Evolutionary conservation across 306 rosid genomes (phyloP).

Genomic region (Glycine latifolia): DNA sequence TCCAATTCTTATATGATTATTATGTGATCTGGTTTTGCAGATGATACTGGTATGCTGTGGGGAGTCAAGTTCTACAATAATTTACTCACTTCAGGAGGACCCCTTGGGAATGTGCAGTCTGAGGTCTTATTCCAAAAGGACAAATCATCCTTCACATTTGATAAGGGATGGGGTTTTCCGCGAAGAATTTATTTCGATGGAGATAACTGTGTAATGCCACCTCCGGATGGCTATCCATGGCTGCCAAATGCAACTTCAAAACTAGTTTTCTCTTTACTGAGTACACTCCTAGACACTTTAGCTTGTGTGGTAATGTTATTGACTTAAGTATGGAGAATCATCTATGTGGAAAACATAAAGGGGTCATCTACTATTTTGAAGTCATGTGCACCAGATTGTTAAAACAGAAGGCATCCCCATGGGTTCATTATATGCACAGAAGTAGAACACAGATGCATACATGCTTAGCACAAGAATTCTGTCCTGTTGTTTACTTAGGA

Average conservation of each 20-base stretch:
- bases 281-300: slow-evolving; percentile 41
- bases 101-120: slow-evolving; percentile 84
- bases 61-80: slow-evolving; percentile 85
- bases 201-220: slow-evolving; percentile 64
- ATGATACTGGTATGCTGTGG: slow-evolving; percentile 91
- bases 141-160: slow-evolving; percentile 71
- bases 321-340: slow-evolving; percentile 44
- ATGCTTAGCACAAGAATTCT: slow-evolving; percentile 6
- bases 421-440: too few relatives aligned
- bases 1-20: background rate
- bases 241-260: slow-evolving; percentile 70
- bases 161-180: slow-evolving; percentile 94
- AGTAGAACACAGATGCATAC: background rate
- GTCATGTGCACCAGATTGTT: background rate
- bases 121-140: slow-evolving; percentile 84
- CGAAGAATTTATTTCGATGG: slow-evolving; percentile 87
- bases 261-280: slow-evolving; percentile 49
- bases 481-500: background rate
- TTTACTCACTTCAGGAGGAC: slow-evolving; percentile 76
- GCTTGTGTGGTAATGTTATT: slow-evolving; percentile 58
- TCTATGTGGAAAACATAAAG: background rate
- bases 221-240: slow-evolving; percentile 92
- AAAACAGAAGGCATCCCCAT: too few relatives aligned
- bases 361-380: background rate
- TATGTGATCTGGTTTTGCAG: slow-evolving; percentile 59